These are phyloP conservation scores for Pseudocercospora ulei DNA, from an alignment of 2,329 filamentous ascomycete species.

Conservation along the genomic window DNA sequence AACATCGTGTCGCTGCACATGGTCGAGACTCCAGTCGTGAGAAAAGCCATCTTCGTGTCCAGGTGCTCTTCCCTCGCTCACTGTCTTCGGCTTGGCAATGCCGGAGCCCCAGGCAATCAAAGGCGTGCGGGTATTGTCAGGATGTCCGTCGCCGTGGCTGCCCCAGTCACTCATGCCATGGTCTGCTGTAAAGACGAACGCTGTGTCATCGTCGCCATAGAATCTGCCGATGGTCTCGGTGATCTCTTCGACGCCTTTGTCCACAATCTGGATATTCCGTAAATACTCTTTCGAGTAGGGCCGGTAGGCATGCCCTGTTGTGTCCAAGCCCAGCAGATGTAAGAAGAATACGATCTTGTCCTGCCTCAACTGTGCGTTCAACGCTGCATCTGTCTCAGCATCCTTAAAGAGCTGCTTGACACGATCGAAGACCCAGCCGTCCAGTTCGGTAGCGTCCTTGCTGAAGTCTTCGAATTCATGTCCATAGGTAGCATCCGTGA, in stretches of 20 bases:
- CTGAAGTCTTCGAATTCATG: slow-evolving; percentile 86
- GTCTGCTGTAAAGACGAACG: slow-evolving; percentile 93
- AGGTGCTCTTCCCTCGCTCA: slow-evolving; percentile 51
- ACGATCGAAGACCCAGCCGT: slow-evolving; percentile 91
- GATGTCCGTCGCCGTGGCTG: slow-evolving; percentile 96
- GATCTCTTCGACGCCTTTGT: slow-evolving; percentile 78
- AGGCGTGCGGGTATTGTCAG: slow-evolving; percentile 90
- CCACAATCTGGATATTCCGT: slow-evolving; percentile 87
- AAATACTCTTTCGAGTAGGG: slow-evolving; percentile 95
- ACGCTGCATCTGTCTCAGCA: slow-evolving; percentile 65
- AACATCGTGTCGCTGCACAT: slow-evolving; percentile 79
- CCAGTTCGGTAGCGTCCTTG: slow-evolving; percentile 66
- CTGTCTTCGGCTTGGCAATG: slow-evolving; percentile 60
- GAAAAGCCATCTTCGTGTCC: slow-evolving; percentile 86
- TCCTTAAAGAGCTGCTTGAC: slow-evolving; percentile 78
- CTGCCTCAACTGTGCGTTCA: slow-evolving; percentile 62
- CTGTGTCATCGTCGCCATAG: slow-evolving; percentile 71
- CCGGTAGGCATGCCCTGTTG: slow-evolving; percentile 71
- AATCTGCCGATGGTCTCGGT: slow-evolving; percentile 73
- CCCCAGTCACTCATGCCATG: slow-evolving; percentile 99
- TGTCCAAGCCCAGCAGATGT: slow-evolving; percentile 85
- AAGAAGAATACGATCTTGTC: slow-evolving; percentile 93
- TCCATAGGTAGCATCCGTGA: slow-evolving; percentile 77
- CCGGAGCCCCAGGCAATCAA: slow-evolving; percentile 90
- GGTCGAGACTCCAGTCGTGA: slow-evolving; percentile 72